Conservation (phyloP, 768 basidiomycete genomes). For the Filobasidium floriforme region DNA sequence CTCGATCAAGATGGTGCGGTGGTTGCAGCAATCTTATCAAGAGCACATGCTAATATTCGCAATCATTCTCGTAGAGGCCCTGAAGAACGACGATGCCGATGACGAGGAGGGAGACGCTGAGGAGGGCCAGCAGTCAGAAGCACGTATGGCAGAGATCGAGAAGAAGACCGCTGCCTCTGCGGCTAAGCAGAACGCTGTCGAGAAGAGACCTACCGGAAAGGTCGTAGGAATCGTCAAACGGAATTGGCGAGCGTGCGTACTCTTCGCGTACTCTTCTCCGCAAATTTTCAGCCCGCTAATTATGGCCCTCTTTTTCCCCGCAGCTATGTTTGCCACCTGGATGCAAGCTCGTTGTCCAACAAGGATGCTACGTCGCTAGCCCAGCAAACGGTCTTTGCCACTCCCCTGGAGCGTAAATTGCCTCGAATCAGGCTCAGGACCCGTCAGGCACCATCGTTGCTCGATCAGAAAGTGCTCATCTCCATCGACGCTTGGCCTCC, state of each 20-base stretch:
- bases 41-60: neutral
- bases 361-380: conserved; percentile 60
- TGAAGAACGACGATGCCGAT: conserved; percentile 81
- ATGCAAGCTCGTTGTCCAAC: conserved; percentile 75
- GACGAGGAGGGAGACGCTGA: conserved; percentile 54
- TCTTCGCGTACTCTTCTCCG: neutral
- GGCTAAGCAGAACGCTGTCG: conserved; percentile 43
- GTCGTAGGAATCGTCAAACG: conserved; percentile 88
- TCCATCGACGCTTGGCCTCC: conserved; percentile 87
- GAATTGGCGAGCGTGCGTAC: conserved; percentile 82
- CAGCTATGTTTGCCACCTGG: conserved; percentile 91
- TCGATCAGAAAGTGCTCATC: conserved; percentile 91
- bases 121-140: conserved; percentile 44
- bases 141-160: conserved; percentile 48
- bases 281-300: neutral
- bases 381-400: conserved; percentile 86
- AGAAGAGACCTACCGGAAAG: conserved; percentile 82
- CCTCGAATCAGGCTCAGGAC: conserved; percentile 92
- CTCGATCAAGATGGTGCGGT: conserved; percentile 79
- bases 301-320: neutral
- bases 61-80: conserved; percentile 52
- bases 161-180: conserved; percentile 41
- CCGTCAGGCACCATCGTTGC: conserved; percentile 77
- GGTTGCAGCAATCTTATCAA: neutral
- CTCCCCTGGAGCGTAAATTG: conserved; percentile 79